Evolutionary conservation across 257 asterid species (phyloP).

Genomic region (Buddleja alternifolia): DNA sequence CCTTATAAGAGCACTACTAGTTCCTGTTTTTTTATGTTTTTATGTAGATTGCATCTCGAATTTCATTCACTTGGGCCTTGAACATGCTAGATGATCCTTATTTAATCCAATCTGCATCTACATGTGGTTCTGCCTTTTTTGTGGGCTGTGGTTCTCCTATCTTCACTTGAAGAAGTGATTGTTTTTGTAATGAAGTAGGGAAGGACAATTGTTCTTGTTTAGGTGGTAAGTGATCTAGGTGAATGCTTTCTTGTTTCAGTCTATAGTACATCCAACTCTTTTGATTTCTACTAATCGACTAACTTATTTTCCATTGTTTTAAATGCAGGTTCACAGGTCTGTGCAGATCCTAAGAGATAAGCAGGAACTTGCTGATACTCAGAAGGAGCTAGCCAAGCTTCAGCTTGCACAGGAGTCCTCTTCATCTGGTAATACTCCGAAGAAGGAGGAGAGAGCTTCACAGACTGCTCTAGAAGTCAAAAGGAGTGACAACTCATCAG

Average conservation of each 20-base stretch:
- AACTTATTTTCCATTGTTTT: not conserved
- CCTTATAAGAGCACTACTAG: not conserved
- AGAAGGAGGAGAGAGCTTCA: slow-evolving; percentile 62
- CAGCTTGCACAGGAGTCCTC: slow-evolving; percentile 79
- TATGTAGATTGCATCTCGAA: slow-evolving; percentile 1
- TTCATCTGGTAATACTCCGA: slow-evolving; percentile 47
- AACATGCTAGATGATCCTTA: not conserved
- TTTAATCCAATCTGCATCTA: not conserved
- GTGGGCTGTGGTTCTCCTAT: not conserved
- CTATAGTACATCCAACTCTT: not conserved
- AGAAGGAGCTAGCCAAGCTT: slow-evolving; percentile 91
- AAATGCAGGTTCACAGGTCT: slow-evolving; percentile 84
- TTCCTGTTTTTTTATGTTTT: not conserved
- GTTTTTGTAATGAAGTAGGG: not conserved
- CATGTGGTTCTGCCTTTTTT: not conserved
- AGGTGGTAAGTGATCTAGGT: not conserved
- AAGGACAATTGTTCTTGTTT: not conserved
- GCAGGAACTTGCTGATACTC: slow-evolving; percentile 94
- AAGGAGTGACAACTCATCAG: slow-evolving; percentile 53
- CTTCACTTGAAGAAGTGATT: slow-evolving; percentile 1
- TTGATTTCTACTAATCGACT: not conserved
- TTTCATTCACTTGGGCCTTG: not conserved
- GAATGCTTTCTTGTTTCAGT: not conserved
- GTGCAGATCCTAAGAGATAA: slow-evolving; percentile 91
- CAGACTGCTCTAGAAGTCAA: slow-evolving; percentile 55